Percentiles rank a stretch among this genome's conserved stretches.
Conservation (phyloP, 148 eudicot species). For the Rhododendron ferrugineum region DNA sequence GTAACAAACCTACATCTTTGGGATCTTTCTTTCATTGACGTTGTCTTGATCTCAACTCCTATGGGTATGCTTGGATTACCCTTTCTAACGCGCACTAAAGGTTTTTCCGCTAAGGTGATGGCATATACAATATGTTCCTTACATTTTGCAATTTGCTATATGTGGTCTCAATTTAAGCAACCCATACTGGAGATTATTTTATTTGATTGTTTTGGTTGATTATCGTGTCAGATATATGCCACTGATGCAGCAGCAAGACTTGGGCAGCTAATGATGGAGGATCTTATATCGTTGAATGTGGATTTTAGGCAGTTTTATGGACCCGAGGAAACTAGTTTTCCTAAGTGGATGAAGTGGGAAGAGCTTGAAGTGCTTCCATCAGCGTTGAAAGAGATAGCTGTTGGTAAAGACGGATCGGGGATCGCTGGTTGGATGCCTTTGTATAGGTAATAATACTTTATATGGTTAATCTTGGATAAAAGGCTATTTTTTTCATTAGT, state of each 20-base stretch:
- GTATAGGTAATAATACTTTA: conserved; percentile 49
- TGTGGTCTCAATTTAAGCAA: background rate
- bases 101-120: conserved; percentile 63
- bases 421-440: conserved; percentile 70
- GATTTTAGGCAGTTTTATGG: conserved; percentile 80
- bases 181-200: background rate
- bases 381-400: conserved; percentile 41
- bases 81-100: conserved; percentile 54
- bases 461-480: background rate
- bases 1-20: conserved; percentile 48
- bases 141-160: background rate
- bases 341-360: conserved; percentile 73
- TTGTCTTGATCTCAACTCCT: conserved; percentile 69
- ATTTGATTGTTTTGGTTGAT: conserved; percentile 12
- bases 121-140: conserved; percentile 1
- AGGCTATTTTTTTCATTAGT: background rate
- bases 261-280: conserved; percentile 85
- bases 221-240: conserved; percentile 56
- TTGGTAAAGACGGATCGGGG: conserved; percentile 57
- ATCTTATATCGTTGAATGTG: conserved; percentile 68
- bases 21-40: conserved; percentile 56
- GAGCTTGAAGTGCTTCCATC: conserved; percentile 60
- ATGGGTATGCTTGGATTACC: conserved; percentile 94
- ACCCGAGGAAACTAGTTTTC: conserved; percentile 40
- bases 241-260: conserved; percentile 74